Conservation (phyloP, 202 grass and related monocot species). For the Hordeum pubiflorum region DNA sequence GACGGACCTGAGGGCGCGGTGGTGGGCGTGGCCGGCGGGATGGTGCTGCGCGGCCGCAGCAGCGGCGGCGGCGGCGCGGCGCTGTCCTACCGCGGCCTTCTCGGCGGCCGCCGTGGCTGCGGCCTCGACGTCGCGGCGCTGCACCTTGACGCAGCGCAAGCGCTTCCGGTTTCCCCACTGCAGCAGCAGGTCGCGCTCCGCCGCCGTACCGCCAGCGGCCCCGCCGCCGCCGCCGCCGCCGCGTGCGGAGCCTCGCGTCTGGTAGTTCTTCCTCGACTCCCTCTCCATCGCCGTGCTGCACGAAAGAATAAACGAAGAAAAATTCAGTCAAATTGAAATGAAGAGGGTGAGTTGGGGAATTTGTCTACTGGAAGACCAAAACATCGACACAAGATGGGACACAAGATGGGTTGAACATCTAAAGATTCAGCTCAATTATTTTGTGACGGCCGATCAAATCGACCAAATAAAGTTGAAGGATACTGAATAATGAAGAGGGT, state of each 20-base stretch:
- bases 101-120: conserved; percentile 37
- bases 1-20: conserved; percentile 47
- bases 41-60: conserved; percentile 30
- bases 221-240: conserved; percentile 12
- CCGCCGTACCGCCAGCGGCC: conserved; percentile 19
- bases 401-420: background rate
- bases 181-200: conserved; percentile 58
- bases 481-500: background rate
- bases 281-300: conserved; percentile 50
- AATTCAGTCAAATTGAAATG: background rate
- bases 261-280: conserved; percentile 75
- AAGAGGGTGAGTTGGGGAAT: background rate
- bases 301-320: background rate
- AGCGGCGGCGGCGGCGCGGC: conserved; percentile 21
- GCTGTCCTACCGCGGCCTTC: conserved; percentile 44
- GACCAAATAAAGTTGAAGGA: background rate
- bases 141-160: conserved; percentile 73
- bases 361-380: background rate
- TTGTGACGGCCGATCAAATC: conserved; percentile 2
- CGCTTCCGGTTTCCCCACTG: conserved; percentile 86
- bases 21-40: conserved; percentile 16
- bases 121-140: conserved; percentile 50
- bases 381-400: background rate
- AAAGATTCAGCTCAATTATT: background rate
- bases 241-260: conserved; percentile 57